Conservation (phyloP, 2,329 filamentous ascomycete species). For the Mollisiaceae sp. region DNA sequence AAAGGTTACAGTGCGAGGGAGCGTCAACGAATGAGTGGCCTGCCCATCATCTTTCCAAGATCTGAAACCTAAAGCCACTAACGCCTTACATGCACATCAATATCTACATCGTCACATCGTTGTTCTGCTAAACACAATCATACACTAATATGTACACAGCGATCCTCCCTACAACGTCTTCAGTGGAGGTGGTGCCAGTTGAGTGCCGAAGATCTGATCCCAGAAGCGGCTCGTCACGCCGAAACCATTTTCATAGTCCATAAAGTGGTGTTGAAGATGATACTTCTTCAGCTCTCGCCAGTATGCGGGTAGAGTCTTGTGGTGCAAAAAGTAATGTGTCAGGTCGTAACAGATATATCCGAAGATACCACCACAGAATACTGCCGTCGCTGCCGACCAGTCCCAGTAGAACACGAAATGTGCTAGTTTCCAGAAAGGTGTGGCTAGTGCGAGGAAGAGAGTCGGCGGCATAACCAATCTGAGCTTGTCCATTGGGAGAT, state of each 20-base stretch:
- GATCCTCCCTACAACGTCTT: conserved; percentile 31
- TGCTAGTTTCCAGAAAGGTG: conserved; percentile 91
- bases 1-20: conserved; percentile 8
- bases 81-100: conserved; percentile 20
- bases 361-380: conserved; percentile 90
- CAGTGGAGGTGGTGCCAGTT: conserved; percentile 56
- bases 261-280: conserved; percentile 95
- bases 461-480: conserved; percentile 96
- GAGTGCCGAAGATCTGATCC: conserved; percentile 91
- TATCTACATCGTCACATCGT: conserved; percentile 35
- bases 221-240: conserved; percentile 96
- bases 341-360: conserved; percentile 96
- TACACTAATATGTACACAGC: conserved; percentile 13
- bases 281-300: conserved; percentile 96
- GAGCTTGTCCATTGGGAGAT: conserved; percentile 98
- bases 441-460: conserved; percentile 81
- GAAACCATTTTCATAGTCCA: conserved; percentile 97
- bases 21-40: conserved; percentile 27
- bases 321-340: conserved; percentile 98
- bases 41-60: conserved; percentile 22
- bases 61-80: conserved; percentile 16
- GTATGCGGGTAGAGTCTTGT: conserved; percentile 87
- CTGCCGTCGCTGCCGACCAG: conserved; percentile 79
- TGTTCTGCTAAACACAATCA: conserved; percentile 3
- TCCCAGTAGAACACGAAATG: conserved; percentile 82